Conservation (phyloP, 441 rosid species). For the Iberis amara region DNA sequence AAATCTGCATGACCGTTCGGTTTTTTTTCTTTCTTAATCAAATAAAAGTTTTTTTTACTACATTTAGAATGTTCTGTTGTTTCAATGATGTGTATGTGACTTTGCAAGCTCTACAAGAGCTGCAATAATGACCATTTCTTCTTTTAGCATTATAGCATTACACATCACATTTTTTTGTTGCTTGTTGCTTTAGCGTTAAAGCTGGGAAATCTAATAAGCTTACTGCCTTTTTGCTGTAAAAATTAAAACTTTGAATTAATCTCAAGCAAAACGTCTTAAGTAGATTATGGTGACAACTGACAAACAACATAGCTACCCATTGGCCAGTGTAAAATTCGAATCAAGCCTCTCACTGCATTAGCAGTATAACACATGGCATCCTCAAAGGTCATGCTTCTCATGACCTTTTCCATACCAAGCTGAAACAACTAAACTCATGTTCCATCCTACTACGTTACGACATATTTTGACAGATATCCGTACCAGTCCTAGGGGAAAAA, state of each 20-base stretch:
- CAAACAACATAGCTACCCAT: no score
- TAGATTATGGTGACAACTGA: no score
- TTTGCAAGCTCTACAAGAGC: slow-evolving; percentile 8
- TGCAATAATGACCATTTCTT: slow-evolving; percentile 11
- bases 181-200: no score
- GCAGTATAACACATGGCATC: slow-evolving; percentile 27
- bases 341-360: slow-evolving; percentile 15
- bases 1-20: background rate
- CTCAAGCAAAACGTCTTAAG: no score
- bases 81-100: slow-evolving; percentile 22
- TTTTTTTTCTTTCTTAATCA: background rate
- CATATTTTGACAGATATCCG: slow-evolving; percentile 15
- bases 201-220: no score
- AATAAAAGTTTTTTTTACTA: slow-evolving; percentile 20
- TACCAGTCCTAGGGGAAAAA: slow-evolving; percentile 22
- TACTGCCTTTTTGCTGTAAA: no score
- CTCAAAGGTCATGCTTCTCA: slow-evolving; percentile 26
- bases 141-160: slow-evolving; percentile 21
- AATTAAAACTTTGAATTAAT: no score
- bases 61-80: slow-evolving; percentile 22
- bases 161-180: slow-evolving; percentile 3
- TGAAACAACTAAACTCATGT: slow-evolving; percentile 38
- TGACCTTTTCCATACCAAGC: slow-evolving; percentile 29
- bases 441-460: slow-evolving; percentile 32
- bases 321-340: slow-evolving; percentile 3